These are phyloP conservation scores for Hysterangium stoloniferum DNA, from an alignment of 768 basidiomycete genomes.

Conservation along the genomic window DNA sequence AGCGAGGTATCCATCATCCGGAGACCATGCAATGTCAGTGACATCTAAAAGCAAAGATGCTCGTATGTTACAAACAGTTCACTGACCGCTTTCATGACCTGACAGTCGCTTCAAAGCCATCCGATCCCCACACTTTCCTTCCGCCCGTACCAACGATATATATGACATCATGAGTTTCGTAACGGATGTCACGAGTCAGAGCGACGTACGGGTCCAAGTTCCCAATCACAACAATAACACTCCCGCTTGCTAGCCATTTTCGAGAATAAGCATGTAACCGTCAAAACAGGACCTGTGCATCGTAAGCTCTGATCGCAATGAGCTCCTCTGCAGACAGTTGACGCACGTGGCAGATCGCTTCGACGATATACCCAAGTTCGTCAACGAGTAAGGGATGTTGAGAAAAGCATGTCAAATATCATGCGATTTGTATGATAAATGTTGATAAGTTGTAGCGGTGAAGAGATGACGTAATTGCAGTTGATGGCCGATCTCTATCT, in stretches of 20 bases:
- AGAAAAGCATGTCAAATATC: no score
- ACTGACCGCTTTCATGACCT: slow-evolving; percentile 88
- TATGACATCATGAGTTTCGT: neutral
- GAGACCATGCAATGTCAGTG: slow-evolving; percentile 91
- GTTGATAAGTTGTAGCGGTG: no score
- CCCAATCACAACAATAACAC: slow-evolving; percentile 94
- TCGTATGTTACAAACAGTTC: neutral
- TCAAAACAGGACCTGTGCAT: slow-evolving; percentile 85
- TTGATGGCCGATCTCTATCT: no score
- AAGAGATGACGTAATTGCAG: no score
- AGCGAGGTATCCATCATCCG: slow-evolving; percentile 85
- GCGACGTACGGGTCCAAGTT: slow-evolving; percentile 85
- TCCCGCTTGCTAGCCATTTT: slow-evolving; percentile 89
- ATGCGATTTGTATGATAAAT: no score
- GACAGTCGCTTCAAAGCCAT: slow-evolving; percentile 86
- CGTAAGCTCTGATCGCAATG: no score
- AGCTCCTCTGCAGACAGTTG: no score
- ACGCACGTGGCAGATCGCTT: no score
- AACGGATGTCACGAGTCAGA: neutral
- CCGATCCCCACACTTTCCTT: slow-evolving; percentile 89
- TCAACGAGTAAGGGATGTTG: no score
- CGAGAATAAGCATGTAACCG: slow-evolving; percentile 89
- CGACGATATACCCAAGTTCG: no score
- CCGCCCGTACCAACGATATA: slow-evolving; percentile 49
- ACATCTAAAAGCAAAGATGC: slow-evolving; percentile 55